These are phyloP conservation scores for Sugiyamaella grinbergsii DNA, from an alignment of 1,139 yeast genomes.

Conservation along the genomic window DNA sequence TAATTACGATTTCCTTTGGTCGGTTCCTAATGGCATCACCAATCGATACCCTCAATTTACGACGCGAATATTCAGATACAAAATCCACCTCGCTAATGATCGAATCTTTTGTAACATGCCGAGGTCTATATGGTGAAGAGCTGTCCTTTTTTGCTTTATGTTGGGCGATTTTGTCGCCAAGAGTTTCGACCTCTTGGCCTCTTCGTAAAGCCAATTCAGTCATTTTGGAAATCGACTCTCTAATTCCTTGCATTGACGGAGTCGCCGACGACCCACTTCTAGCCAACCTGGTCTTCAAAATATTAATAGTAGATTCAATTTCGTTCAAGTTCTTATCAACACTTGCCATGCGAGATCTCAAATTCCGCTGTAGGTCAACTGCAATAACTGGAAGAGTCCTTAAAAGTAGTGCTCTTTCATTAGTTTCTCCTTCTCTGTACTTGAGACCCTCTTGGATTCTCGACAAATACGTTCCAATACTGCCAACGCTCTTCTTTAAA, in stretches of 20 bases:
- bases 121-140: conserved; percentile 1
- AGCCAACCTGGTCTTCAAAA: conserved; percentile 30
- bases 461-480: conserved; percentile 26
- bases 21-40: conserved; percentile 24
- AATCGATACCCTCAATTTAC: conserved; percentile 24
- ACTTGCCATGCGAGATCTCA: conserved; percentile 25
- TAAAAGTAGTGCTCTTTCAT: conserved; percentile 27
- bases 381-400: conserved; percentile 35
- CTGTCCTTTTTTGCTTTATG: conserved; percentile 4
- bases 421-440: conserved; percentile 28
- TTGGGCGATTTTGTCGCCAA: conserved; percentile 12
- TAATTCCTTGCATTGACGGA: conserved; percentile 15
- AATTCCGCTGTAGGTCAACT: conserved; percentile 32
- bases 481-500: conserved; percentile 27
- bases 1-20: conserved; percentile 19
- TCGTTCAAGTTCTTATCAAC: conserved; percentile 28
- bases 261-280: conserved; percentile 19
- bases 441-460: conserved; percentile 32
- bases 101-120: conserved; percentile 14
- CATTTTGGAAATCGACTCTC: conserved; percentile 15
- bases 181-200: conserved; percentile 3
- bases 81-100: conserved; percentile 28
- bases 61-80: conserved; percentile 22
- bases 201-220: conserved; percentile 10
- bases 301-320: conserved; percentile 30